Percentiles rank a stretch among this genome's conserved stretches.
These are phyloP conservation scores for Leucosporidium creatinivorum DNA, from an alignment of 768 basidiomycete species.

Conservation along the genomic window DNA sequence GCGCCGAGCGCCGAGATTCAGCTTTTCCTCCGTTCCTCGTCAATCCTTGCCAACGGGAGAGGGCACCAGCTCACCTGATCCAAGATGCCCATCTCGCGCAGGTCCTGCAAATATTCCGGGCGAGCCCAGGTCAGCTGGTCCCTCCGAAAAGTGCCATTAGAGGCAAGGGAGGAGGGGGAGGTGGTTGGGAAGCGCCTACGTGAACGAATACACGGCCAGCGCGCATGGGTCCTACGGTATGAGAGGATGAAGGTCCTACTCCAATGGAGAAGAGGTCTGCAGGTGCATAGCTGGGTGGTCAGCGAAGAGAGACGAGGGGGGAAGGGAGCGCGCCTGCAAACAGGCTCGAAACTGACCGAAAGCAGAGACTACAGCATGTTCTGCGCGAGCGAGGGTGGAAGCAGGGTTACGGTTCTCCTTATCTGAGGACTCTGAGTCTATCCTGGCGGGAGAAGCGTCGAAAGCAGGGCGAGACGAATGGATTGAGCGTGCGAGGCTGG, in stretches of 20 bases:
- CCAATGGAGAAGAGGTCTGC: conserved; percentile 30
- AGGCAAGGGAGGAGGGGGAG: too few species aligned
- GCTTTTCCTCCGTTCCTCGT: background rate
- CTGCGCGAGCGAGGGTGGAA: conserved; percentile 44
- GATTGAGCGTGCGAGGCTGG: too few species aligned
- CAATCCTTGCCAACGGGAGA: background rate
- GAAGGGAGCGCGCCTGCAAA: background rate
- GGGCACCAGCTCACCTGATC: conserved; percentile 50
- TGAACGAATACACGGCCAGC: conserved; percentile 79
- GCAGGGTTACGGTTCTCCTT: too few species aligned
- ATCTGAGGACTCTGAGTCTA: too few species aligned
- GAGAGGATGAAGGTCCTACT: conserved; percentile 55
- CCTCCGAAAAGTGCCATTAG: too few species aligned
- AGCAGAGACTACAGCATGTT: conserved; percentile 49
- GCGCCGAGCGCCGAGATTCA: conserved; percentile 3
- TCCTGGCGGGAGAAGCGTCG: too few species aligned
- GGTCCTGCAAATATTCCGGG: conserved; percentile 45
- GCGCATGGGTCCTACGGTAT: conserved; percentile 79
- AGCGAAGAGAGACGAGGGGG: background rate
- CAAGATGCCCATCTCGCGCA: conserved; percentile 60
- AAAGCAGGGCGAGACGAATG: too few species aligned
- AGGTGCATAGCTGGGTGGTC: background rate
- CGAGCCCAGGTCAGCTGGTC: background rate
- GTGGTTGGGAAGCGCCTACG: background rate
- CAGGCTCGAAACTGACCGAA: conserved; percentile 16